Evolutionary conservation across 2,329 filamentous ascomycete genomes (phyloP), one percentile per base, ranked within the genome.

Genomic region (Paecilomyces dactylethromorphus): DNA sequence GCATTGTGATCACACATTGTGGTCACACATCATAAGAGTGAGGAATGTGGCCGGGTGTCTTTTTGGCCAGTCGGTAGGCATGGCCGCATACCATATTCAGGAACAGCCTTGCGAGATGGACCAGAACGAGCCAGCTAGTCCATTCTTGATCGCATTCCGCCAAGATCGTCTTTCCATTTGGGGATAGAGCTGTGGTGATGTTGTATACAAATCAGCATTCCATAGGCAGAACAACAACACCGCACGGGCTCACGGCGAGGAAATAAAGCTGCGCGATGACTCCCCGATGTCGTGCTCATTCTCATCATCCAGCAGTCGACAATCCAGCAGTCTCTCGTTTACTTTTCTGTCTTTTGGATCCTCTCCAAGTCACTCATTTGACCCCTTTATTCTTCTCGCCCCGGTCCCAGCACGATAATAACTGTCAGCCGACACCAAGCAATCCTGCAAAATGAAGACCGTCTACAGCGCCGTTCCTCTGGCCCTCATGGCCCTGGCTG

Each of bases 401-500:
- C n/a, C 50, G 24, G 29, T 35, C 21, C 33, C 22, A 45, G 56
- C 35, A 56, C 58, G 58, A 62, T 62, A 62, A 33, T 56, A 39
- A 55, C 45, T n/a, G 24, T 31, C 22, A 58, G 29, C 15, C 21
- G 26, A 52, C 22, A 24, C n/a, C 26, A 12, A 56, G 4, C 53
- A 57, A 57, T 24, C 53, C 45, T 49, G 33, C 62, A 67, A 56
- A 13, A 75, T 75, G 73, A 75, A 75, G 68, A 69, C 67, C 53
- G 66, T 74, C 53, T 64, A 69, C 31, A 68, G 64, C 52, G 72
- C 71, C 55, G 69, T 75, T 52, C 70, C 73, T 4, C 60, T 75
- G 18, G 73, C 73, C 53, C 62, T 74, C 18, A 61, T 75, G 56
- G 72, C 68, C 54, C 68, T 69, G 13, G 66, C 69, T 52, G 70